phyloP scores from a whole-genome alignment of 345 rosid species.

The Psidium friedrichsthalianum region DNA sequence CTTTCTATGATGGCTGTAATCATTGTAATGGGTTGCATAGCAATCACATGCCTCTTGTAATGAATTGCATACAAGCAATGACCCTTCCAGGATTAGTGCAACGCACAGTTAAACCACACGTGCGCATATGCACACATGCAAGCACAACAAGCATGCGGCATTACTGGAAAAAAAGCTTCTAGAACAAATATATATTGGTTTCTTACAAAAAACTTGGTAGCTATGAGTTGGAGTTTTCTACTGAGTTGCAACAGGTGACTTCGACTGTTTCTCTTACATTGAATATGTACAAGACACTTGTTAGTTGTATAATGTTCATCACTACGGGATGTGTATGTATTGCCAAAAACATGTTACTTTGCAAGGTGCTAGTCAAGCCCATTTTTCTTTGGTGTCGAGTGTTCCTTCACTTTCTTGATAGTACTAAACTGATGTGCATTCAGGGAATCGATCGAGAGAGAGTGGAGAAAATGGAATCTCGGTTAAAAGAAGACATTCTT shows the following conservation, averaged over 20 bases:
- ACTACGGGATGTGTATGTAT: background rate
- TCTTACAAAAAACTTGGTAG: background rate
- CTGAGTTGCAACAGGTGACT: background rate
- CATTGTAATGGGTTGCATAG: background rate
- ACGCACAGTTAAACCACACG: background rate
- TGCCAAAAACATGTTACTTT: background rate
- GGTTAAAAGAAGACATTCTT: slow-evolving; percentile 83
- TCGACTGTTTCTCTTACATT: background rate
- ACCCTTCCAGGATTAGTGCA: background rate
- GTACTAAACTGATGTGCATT: slow-evolving; percentile 7
- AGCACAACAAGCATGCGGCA: background rate
- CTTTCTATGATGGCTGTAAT: background rate
- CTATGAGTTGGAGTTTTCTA: background rate
- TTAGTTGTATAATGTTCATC: background rate
- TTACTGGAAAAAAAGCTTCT: background rate
- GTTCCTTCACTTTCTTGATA: background rate
- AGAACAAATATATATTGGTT: background rate
- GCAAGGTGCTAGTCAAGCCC: background rate
- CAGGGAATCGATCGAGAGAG: slow-evolving; percentile 95
- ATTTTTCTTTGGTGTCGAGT: background rate
- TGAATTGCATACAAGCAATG: background rate
- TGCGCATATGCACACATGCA: background rate
- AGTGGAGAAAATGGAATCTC: slow-evolving; percentile 97
- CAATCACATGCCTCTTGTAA: background rate
- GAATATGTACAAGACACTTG: background rate